Evolutionary conservation across 192 early-diverging fungal genomes (phyloP).

Genomic region (Coemansia interrupta): DNA sequence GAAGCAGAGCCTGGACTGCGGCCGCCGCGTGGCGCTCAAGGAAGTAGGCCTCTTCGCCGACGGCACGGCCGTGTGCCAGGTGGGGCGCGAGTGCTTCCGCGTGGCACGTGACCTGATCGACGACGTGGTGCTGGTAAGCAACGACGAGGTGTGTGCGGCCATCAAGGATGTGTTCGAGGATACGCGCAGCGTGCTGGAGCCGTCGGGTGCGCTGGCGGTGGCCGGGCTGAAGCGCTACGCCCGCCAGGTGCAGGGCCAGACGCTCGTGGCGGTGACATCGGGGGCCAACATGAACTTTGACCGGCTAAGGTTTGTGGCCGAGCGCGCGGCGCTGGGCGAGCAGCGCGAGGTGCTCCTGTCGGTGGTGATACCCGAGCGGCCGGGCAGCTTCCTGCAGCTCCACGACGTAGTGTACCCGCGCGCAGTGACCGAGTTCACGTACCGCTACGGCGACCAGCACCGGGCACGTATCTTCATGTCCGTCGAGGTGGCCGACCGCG

Average conservation of each 20-base stretch:
- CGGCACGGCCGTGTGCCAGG: conserved; percentile 90
- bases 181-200: conserved; percentile 91
- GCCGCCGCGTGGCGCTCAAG: conserved; percentile 62
- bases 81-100: conserved; percentile 86
- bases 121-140: conserved; percentile 86
- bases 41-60: conserved; percentile 97
- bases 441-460: conserved; percentile 69
- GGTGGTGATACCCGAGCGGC: conserved; percentile 88
- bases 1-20: conserved; percentile 68
- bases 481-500: conserved; percentile 72
- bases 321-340: conserved; percentile 94
- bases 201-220: conserved; percentile 85
- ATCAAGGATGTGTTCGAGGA: conserved; percentile 90
- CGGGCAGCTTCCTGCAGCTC: conserved; percentile 79
- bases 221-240: conserved; percentile 89
- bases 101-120: conserved; percentile 77
- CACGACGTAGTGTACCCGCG: conserved; percentile 81
- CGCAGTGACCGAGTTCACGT: conserved; percentile 86
- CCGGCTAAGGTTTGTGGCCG: conserved; percentile 93
- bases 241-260: conserved; percentile 49
- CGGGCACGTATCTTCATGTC: conserved; percentile 87
- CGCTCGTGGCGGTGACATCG: conserved; percentile 74
- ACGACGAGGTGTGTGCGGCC: conserved; percentile 94
- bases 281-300: conserved; percentile 99
- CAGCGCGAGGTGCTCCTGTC: conserved; percentile 84